phyloP scores from a whole-genome alignment of 495 filamentous ascomycete genomes.

The Bombardia bombarda region DNA sequence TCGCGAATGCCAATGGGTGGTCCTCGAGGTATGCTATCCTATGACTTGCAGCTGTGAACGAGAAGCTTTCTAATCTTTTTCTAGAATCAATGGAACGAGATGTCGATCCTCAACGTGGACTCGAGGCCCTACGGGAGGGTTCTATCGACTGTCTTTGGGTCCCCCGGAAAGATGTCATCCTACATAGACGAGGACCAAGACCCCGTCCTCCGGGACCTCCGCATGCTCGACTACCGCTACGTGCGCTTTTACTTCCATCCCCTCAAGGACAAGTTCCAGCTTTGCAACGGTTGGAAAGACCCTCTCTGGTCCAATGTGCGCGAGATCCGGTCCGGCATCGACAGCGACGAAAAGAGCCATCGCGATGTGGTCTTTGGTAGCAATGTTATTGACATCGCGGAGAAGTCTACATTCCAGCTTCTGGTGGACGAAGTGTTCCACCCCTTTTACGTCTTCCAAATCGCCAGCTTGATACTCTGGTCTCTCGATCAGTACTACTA shows the following conservation, averaged over 20 bases:
- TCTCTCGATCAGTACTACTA: constrained; percentile 95
- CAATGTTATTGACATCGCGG: constrained; percentile 84
- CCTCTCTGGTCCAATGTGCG: constrained; percentile 75
- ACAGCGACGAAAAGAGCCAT: constrained; percentile 78
- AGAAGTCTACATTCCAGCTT: constrained; percentile 74
- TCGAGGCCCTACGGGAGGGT: constrained; percentile 65
- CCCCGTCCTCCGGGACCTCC: constrained; percentile 62
- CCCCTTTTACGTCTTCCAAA: constrained; percentile 97
- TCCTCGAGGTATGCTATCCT: constrained; percentile 49
- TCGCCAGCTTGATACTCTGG: constrained; percentile 92
- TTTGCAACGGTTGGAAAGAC: constrained; percentile 88
- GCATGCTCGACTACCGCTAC: constrained; percentile 83
- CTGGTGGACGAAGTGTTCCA: constrained; percentile 93
- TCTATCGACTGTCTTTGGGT: constrained; percentile 80
- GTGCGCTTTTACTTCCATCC: constrained; percentile 90
- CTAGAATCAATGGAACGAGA: constrained; percentile 88
- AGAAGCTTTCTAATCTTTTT: no score
- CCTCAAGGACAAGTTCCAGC: constrained; percentile 74
- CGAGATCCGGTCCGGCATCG: constrained; percentile 71
- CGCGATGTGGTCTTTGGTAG: constrained; percentile 80
- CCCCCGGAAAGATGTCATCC: constrained; percentile 45
- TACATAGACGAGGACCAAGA: constrained; percentile 76
- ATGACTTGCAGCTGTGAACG: background rate
- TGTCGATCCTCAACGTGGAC: constrained; percentile 60
- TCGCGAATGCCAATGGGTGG: constrained; percentile 76